phyloP scores from a whole-genome alignment of 805 yeast species.

The Starmerella riodocensis region DNA sequence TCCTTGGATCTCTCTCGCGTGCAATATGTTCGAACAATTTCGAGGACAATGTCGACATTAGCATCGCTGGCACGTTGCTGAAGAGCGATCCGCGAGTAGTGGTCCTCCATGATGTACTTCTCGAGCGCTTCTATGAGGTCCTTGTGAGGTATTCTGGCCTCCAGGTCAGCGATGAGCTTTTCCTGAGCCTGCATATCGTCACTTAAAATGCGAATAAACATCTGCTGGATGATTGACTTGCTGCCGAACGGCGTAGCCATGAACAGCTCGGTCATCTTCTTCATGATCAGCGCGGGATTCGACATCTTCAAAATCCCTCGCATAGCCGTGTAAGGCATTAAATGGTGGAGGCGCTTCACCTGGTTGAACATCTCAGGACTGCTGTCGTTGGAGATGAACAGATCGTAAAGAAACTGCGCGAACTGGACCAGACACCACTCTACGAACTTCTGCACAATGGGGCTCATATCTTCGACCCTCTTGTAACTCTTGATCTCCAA shows the following conservation, averaged over 20 bases:
- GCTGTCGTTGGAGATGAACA: slow-evolving; percentile 68
- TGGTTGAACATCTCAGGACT: slow-evolving; percentile 65
- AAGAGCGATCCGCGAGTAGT: slow-evolving; percentile 22
- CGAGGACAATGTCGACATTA: slow-evolving; percentile 18
- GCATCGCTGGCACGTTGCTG: slow-evolving; percentile 22
- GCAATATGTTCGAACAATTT: slow-evolving; percentile 10
- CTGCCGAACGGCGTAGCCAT: slow-evolving; percentile 67
- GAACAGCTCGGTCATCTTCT: slow-evolving; percentile 65
- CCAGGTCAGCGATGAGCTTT: slow-evolving; percentile 38
- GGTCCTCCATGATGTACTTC: slow-evolving; percentile 17
- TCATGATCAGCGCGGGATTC: slow-evolving; percentile 75
- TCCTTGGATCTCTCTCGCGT: slow-evolving; percentile 14
- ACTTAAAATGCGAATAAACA: slow-evolving; percentile 56
- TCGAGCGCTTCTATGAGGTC: slow-evolving; percentile 21
- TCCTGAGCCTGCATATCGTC: slow-evolving; percentile 62
- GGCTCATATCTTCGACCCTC: slow-evolving; percentile 46
- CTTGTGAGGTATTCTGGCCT: slow-evolving; percentile 27
- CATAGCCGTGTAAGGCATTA: slow-evolving; percentile 70
- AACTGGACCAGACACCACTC: slow-evolving; percentile 75
- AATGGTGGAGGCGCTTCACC: slow-evolving; percentile 52
- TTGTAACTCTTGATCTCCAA: slow-evolving; percentile 47
- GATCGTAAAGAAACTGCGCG: slow-evolving; percentile 70
- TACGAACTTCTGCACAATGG: slow-evolving; percentile 52
- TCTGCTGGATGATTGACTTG: slow-evolving; percentile 54
- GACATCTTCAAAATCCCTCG: slow-evolving; percentile 68